Base-by-base conservation (phyloP, 2,329 filamentous ascomycete species). In the Ophiosphaerella narmari region DNA sequence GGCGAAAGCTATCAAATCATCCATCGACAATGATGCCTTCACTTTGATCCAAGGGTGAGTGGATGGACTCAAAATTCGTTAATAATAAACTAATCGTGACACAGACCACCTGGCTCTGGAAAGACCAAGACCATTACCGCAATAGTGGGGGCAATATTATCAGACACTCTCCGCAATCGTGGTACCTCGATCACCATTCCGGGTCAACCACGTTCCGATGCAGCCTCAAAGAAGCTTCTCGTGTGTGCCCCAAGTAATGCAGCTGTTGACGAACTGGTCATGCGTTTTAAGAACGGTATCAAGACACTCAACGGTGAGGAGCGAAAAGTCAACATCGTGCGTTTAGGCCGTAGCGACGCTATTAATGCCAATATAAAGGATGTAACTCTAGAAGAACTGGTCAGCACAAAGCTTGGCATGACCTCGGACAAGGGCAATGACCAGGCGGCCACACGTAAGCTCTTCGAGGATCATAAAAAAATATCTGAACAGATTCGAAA, bases 241-340 rank as follows among this genome's bases (percentile, higher is more conserved):
- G 90, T 99, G 21, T 99, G 94, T 68, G 94, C 94, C n/a, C 94
- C 94, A 12, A 97, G 92, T 80, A 99, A 99, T 73, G 94, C 94
- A 6, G 94, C 94, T 29, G 94, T 99, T 5, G 94, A 99, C 70
- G 94, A 99, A 72, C 73, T 99, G 55, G 94, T 99, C 14, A 86
- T 97, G 72, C 88, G 94, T 76, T 82, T 99, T 66, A 97, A 96
- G 74, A 79, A 85, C 45, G 94, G 94, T 4, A 82, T 99, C 44
- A 93, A 87, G 66, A 92, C 90, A 0, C 80, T 84, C 50, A 84
- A 82, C 37, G 93, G 94, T 1, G 81, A 85, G 24, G 78, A 80
- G 11, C 86, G 89, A 59, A 89, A 89, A 57, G 83, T 97, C 66
- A 91, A 90, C 40, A 90, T 99, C 16, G 83, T 99, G 48, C 91